phyloP scores from a whole-genome alignment of 2,329 filamentous ascomycete species.

The Colletotrichum spinosum region DNA sequence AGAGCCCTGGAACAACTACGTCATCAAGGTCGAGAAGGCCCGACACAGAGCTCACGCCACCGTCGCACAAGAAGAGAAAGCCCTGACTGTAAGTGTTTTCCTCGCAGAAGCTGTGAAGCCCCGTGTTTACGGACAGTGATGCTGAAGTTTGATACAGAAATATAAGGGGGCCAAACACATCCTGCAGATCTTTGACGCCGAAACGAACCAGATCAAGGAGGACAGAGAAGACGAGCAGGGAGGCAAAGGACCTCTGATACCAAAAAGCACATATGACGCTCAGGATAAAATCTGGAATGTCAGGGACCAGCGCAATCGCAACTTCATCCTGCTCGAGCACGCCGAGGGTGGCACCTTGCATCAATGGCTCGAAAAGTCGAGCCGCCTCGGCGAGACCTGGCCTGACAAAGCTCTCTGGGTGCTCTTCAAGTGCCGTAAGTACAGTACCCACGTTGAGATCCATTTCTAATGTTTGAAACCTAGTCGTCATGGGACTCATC shows the following conservation, averaged over 20 bases:
- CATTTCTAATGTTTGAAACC: conserved; percentile 21
- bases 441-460: background rate
- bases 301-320: conserved; percentile 13
- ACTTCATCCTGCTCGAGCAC: conserved; percentile 44
- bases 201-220: conserved; percentile 19
- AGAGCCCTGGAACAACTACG: background rate
- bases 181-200: conserved; percentile 43
- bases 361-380: conserved; percentile 31
- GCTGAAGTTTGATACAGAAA: conserved; percentile 27
- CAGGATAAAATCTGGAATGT: conserved; percentile 19
- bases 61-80: conserved; percentile 25
- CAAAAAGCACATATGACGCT: background rate
- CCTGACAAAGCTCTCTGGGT: conserved; percentile 31
- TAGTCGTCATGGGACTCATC: conserved; percentile 44
- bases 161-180: conserved; percentile 44
- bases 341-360: conserved; percentile 40
- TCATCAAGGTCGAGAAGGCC: conserved; percentile 28
- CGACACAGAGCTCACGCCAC: background rate
- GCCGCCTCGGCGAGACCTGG: conserved; percentile 17
- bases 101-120: no score
- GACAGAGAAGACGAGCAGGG: conserved; percentile 5
- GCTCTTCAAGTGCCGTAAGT: conserved; percentile 30
- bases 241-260: background rate
- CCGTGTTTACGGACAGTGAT: no score
- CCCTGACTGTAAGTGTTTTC: conserved; percentile 19